phyloP scores from a whole-genome alignment of 805 yeast species.

The Groenewaldozyma salmanticensis region DNA sequence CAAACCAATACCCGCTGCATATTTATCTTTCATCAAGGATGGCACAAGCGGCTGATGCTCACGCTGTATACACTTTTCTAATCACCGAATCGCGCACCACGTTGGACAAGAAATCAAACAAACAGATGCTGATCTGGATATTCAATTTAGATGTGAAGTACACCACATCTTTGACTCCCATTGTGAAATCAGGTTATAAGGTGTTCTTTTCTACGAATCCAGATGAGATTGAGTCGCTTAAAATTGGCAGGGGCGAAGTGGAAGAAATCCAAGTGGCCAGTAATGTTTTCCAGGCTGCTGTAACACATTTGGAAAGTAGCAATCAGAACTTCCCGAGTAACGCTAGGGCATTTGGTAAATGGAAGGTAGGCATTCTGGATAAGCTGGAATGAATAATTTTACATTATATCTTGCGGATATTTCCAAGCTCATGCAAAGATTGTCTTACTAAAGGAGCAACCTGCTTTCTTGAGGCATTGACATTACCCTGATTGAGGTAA shows the following conservation, averaged over 20 bases:
- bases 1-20: slow-evolving; percentile 6
- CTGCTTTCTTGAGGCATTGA: slow-evolving; percentile 70
- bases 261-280: slow-evolving; percentile 31
- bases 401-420: too few relatives aligned
- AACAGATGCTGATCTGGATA: slow-evolving; percentile 35
- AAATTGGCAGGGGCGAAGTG: slow-evolving; percentile 30
- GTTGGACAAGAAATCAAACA: slow-evolving; percentile 1
- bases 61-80: slow-evolving; percentile 24
- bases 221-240: slow-evolving; percentile 21
- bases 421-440: slow-evolving; percentile 13
- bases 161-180: slow-evolving; percentile 17
- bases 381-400: slow-evolving; percentile 8
- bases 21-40: slow-evolving; percentile 16
- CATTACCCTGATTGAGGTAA: slow-evolving; percentile 45
- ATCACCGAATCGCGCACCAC: slow-evolving; percentile 2
- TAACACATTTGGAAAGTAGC: slow-evolving; percentile 19
- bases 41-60: slow-evolving; percentile 23
- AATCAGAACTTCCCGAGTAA: slow-evolving; percentile 31
- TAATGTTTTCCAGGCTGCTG: slow-evolving; percentile 26
- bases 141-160: slow-evolving; percentile 35
- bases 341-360: slow-evolving; percentile 17
- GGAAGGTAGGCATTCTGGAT: slow-evolving; percentile 25
- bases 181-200: slow-evolving; percentile 31
- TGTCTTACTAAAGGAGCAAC: slow-evolving; percentile 55
- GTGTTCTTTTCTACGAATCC: slow-evolving; percentile 34